Base-by-base conservation (phyloP, 192 early-diverging fungal genomes). In the Paraglomus brasilianum region DNA sequence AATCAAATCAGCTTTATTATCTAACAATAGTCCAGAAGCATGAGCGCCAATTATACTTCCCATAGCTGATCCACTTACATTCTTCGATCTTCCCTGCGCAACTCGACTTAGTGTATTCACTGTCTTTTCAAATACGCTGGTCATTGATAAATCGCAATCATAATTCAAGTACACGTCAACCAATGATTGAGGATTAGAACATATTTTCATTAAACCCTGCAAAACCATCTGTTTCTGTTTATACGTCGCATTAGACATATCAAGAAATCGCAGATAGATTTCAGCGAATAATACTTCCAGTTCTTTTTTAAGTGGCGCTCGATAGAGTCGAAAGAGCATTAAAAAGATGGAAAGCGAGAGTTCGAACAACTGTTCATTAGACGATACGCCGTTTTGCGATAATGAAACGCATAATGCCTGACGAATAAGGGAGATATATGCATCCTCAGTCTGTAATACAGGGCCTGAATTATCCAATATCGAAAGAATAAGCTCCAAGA, bases 161-260 rank as follows among this genome's bases (percentile, higher is more conserved):
- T 94, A 95, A 81, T 97, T 97, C 13, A 97, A 83, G 66, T 95
- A 97, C 59, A 97, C 85, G 69, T 97, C 95, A 14, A 97, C 91
- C 2, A 95, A 78, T 14, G 91, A 77, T 49, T 87, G 82, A 19
- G 92, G 90, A 38, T 92, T 88, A 42, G 82, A 74, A 49, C 92
- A 79, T 30, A 95, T 85, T 24, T 88, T 81, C 22, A 77, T 75
- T 40, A 97, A 78, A 7, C 87, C 79, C 74, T 89, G 88, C 36
- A 97, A 75, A 48, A 97, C 75, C 17, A 90, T 89, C 6, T 82
- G 83, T 47, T 92, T 87, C 77, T 95, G 93, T 19, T 80, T 49
- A 72, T 83, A 64, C 9, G 87, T 84, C 10, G 79, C 83, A 58
- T 83, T 81, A 44, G 85, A 85, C 68, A 85, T 93, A 72, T 95